Conservation (phyloP, 1,139 yeast genomes). For the Sugiyamaella novakii region DNA sequence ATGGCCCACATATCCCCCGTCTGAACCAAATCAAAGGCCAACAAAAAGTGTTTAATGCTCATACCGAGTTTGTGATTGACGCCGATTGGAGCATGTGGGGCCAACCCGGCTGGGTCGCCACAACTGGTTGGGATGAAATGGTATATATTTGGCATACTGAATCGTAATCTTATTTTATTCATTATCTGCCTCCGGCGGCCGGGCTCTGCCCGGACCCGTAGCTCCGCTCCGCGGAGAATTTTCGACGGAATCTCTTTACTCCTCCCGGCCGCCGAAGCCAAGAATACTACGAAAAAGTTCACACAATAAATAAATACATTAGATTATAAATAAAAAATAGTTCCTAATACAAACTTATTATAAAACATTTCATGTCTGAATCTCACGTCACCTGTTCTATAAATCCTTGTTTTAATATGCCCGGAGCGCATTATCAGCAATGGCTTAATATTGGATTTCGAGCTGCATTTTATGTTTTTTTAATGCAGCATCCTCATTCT, state of each 20-base stretch:
- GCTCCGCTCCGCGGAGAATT: too few relatives aligned
- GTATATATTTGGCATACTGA: constrained; percentile 68
- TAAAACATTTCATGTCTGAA: too few relatives aligned
- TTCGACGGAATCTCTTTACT: too few relatives aligned
- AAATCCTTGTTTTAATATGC: background rate
- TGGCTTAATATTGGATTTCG: constrained; percentile 5
- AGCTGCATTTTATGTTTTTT: constrained; percentile 7
- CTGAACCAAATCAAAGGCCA: constrained; percentile 51
- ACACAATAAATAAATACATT: constrained; percentile 13
- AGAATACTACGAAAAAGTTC: too few relatives aligned
- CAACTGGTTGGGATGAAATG: constrained; percentile 97
- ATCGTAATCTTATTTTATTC: background rate
- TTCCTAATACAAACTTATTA: too few relatives aligned
- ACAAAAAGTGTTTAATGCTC: constrained; percentile 63
- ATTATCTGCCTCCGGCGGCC: too few relatives aligned
- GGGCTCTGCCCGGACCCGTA: too few relatives aligned
- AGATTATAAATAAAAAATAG: constrained; percentile 6
- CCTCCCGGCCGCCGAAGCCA: too few relatives aligned
- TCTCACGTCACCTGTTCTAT: background rate
- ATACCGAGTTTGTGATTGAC: constrained; percentile 90
- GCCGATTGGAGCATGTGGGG: constrained; percentile 98
- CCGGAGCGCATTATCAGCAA: background rate
- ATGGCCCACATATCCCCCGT: constrained; percentile 45
- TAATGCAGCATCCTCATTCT: constrained; percentile 2
- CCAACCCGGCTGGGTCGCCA: constrained; percentile 91